Evolutionary conservation across 257 asterid genomes (phyloP), one percentile per base, ranked within the genome.

Genomic region (Capsicum baccatum): DNA sequence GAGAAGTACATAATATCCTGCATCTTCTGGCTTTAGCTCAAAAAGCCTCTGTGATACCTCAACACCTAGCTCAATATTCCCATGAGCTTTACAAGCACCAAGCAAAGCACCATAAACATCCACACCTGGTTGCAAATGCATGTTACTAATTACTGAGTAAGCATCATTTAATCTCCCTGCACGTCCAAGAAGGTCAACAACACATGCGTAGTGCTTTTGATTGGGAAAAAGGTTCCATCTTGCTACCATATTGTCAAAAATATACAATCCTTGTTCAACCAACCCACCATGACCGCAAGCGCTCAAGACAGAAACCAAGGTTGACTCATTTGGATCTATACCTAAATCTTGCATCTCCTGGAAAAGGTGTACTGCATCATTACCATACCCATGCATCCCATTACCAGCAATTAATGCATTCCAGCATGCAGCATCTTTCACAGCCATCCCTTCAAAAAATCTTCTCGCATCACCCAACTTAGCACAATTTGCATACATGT

Each of bases 131-230:
- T 87, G 82, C 19, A 80, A 17, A 71, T 82, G 78, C 90, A 91
- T 88, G 12, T 55, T 83, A 66, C 86, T 89, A 84, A 89, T 79
- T 82, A 92, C 60, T 2, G 86, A 66, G 68, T 87, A 90, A 47
- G 94, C 94, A n/a, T 92, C 93, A 5, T 86, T 15, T 42, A 91
- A 33, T 84, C 83, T 70, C 12, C 94, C 94, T 48, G 92, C 89
- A n/a, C 96, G 93, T 3, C 91, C 92, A 42, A 92, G 93, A 9
- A 92, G 91, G 90, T 91, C 93, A 17, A 92, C 56, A 48, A 90
- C 87, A 84, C 94, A 91, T 3, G 91, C 92, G 80, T 91, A 92
- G 80, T 91, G 94, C 89, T 89, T 90, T n/a, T 66, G 67, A 73
- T 55, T 90, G 19, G 93, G 94, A 26, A 16, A 62, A 8, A 91